Conservation (phyloP, 208 protist species). For the Trypanosoma rangeli region DNA sequence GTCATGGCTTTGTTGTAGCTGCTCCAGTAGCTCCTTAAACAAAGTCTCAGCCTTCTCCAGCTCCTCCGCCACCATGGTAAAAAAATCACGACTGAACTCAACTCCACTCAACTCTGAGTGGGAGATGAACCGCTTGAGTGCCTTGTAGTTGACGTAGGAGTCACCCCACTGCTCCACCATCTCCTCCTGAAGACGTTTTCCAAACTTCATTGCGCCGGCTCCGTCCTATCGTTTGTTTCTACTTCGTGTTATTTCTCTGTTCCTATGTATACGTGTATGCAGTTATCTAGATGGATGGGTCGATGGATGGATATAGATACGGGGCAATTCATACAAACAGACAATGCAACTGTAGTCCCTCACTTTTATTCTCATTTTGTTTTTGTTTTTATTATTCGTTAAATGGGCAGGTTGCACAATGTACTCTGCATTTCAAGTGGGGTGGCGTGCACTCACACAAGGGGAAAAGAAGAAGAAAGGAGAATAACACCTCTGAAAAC, state of each 20-base stretch:
- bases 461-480: no score
- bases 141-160: constrained; percentile 89
- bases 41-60: constrained; percentile 69
- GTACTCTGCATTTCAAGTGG: not conserved
- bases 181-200: constrained; percentile 86
- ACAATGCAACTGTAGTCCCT: not conserved
- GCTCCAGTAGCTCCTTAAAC: constrained; percentile 75
- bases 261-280: constrained; percentile 6
- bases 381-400: not conserved
- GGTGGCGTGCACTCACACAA: not conserved
- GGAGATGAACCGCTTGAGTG: constrained; percentile 80
- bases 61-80: constrained; percentile 72
- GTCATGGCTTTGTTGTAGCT: constrained; percentile 70
- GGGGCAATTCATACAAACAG: not conserved
- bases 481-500: no score
- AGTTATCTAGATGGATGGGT: not conserved
- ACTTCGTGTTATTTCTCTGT: not conserved
- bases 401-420: not conserved
- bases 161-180: constrained; percentile 81
- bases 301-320: not conserved
- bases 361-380: not conserved
- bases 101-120: constrained; percentile 67
- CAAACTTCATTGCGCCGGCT: constrained; percentile 82
- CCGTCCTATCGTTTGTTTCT: not conserved
- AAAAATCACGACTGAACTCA: constrained; percentile 77